A percentile compares a stretch with the other conserved stretches of the same genome.
These are phyloP conservation scores for Cicer cuneatum DNA, from an alignment of 306 rosid species.

Conservation along the genomic window DNA sequence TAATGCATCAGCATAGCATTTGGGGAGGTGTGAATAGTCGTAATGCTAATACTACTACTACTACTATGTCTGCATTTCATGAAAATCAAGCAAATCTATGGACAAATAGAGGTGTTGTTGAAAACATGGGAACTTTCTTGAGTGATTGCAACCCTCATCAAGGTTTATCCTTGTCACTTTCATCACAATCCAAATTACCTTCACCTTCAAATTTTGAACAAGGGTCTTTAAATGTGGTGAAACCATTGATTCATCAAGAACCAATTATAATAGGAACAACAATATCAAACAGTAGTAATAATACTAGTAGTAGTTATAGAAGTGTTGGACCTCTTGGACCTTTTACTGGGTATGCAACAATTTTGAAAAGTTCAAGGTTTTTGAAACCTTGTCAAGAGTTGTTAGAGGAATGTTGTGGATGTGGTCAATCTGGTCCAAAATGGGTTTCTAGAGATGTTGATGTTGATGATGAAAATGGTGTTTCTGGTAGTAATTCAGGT, in stretches of 20 bases:
- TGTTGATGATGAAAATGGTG: conserved; percentile 46
- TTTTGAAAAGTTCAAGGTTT: conserved; percentile 78
- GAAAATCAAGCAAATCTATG: conserved; percentile 54
- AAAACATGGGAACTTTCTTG: conserved; percentile 4
- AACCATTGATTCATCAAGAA: conserved; percentile 45
- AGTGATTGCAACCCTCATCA: conserved; percentile 60
- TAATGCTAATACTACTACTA: conserved; percentile 32
- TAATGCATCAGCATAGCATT: conserved; percentile 41
- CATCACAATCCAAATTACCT: conserved; percentile 54
- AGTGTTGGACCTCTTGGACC: conserved; percentile 91
- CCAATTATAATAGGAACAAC: not conserved
- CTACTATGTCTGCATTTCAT: conserved; percentile 50
- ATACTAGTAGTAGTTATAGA: conserved; percentile 34
- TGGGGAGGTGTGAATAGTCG: conserved; percentile 49
- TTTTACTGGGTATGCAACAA: conserved; percentile 88
- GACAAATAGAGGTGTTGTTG: conserved; percentile 44
- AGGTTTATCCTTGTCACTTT: conserved; percentile 77
- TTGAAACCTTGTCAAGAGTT: conserved; percentile 74
- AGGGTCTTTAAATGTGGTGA: conserved; percentile 51
- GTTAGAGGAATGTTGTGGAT: conserved; percentile 63
- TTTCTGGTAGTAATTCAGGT: conserved; percentile 46
- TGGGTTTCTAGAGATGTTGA: conserved; percentile 55
- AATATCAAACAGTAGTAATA: no score
- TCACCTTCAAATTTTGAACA: conserved; percentile 45
- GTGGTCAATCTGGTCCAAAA: conserved; percentile 40